Evolutionary conservation across 371 early-diverging fungal species (phyloP), one percentile per base, ranked within the genome.

Genomic region (Apophysomyces ossiformis): DNA sequence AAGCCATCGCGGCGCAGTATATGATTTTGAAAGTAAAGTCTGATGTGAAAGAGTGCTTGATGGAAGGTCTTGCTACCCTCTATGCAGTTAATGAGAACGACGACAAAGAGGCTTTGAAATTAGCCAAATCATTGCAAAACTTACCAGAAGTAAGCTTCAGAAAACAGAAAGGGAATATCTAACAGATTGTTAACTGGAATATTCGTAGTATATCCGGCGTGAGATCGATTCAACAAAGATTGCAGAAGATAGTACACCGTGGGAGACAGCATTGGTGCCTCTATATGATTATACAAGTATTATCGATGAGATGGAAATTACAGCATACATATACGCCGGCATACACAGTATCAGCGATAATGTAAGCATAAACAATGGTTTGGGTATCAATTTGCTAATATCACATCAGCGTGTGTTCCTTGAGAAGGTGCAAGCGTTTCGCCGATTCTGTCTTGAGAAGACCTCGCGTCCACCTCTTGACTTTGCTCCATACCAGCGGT

Each of bases 41-140:
- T 1, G 88, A 85, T 46, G 69, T 84, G 43, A 92, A 90, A 75
- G 74, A 78, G 37, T 83, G 86, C 5, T 64, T 92, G 18, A 72
- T 92, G n/a, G 93, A 93, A 65, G 92, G 87, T 1, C 73, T 89
- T 38, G 87, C 92, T 7, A 92, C 93, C 0, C 70, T 93, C 18
- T 90, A 91, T 72, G 89, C 86, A 60, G 81, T 91, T 5, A 87
- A 91, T 65, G 86, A 89, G 59, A 81, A 79, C 16, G 70, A 81
- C 26, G 74, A 77, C 45, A 76, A 81, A 18, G 81, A 84, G 38
- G 79, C 83, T 11, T 69, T 75, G 38, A 71, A 83, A 62, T 74
- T 85, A 1, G 61, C 73, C n/a, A 81, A 82, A 57, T 85, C 89
- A 1, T 76, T 89, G 58, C 66, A 74, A 39, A 84, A 85, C 15